Evolutionary conservation across 2,329 filamentous ascomycete species (phyloP), one percentile per base, ranked within the genome.

Genomic region (Fusarium piperis): DNA sequence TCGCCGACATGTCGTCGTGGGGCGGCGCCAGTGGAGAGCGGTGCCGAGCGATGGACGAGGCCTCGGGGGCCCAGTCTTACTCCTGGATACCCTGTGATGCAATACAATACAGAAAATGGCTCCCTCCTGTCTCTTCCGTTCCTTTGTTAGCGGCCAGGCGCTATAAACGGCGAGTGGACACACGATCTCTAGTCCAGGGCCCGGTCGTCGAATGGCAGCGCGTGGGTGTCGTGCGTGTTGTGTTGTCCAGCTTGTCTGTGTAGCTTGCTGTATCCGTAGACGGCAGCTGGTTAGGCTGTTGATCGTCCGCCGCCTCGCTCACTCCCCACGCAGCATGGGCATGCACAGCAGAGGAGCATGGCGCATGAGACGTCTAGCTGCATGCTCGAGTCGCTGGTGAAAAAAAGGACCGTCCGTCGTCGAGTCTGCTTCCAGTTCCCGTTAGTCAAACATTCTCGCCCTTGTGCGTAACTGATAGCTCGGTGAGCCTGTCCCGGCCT

Each of bases 361-460:
- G 57, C 48, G 65, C 65, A 58, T 62, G 69, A 41, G 62, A 59
- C 44, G 44, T 23, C 23, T 23, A 23, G 23, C 23, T 48, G 56
- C 55, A 66, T 71, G 44, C 44, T 56, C 69, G 35, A 67, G 69
- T 72, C 58, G 35, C 33, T 44, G 33, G 16, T 32, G 18, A 39
- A 32, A 30, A 33, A 58, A 56, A 56, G n/a, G 36, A 48, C 60
- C 28, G 35, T 28, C 20, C 59, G 38, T 51, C 61, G 59, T 52
- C 35, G 59, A 33, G 18, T 18, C 59, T 46, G 41, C 44, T 35
- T 44, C 44, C 39, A 65, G 63, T 71, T 69, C 60, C 41, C 46
- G 39, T 74, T 74, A 73, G 72, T 74, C 72, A 73, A 65, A 64
- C 57, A 63, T 71, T 71, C 52, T 48, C 51, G 38, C 57, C 59